Conservation (phyloP, 768 basidiomycete genomes). For the Paxillus involutus region DNA sequence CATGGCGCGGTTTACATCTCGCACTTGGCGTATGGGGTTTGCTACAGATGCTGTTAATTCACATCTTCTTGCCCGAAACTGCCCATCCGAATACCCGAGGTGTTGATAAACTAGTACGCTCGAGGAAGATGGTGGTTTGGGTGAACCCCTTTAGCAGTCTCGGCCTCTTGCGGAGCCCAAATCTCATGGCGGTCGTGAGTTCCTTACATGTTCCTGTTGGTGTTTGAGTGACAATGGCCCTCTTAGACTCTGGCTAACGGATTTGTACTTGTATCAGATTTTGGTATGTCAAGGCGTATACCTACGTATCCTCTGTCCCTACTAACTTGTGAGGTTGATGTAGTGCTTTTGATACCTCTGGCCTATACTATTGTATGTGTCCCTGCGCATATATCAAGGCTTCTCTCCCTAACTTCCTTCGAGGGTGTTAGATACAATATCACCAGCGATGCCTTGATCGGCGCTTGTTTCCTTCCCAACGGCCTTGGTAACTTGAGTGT, state of each 20-base stretch:
- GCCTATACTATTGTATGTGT: constrained; percentile 62
- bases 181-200: constrained; percentile 54
- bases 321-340: background rate
- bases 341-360: constrained; percentile 55
- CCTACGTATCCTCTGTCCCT: background rate
- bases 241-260: constrained; percentile 43
- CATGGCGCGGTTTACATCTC: constrained; percentile 64
- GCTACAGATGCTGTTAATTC: constrained; percentile 39
- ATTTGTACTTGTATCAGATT: constrained; percentile 27
- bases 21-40: constrained; percentile 42
- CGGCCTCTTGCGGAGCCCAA: constrained; percentile 56
- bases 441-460: constrained; percentile 19
- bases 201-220: background rate
- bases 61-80: constrained; percentile 62
- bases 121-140: constrained; percentile 36
- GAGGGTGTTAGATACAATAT: constrained; percentile 48
- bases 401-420: background rate
- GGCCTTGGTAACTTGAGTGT: constrained; percentile 27
- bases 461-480: constrained; percentile 23
- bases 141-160: constrained; percentile 62
- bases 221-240: constrained; percentile 32
- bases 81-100: constrained; percentile 58
- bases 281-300: constrained; percentile 30
- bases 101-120: constrained; percentile 42
- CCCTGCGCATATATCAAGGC: background rate